Evolutionary conservation across 495 filamentous ascomycete genomes (phyloP).

Genomic region (Daldinia decipiens): DNA sequence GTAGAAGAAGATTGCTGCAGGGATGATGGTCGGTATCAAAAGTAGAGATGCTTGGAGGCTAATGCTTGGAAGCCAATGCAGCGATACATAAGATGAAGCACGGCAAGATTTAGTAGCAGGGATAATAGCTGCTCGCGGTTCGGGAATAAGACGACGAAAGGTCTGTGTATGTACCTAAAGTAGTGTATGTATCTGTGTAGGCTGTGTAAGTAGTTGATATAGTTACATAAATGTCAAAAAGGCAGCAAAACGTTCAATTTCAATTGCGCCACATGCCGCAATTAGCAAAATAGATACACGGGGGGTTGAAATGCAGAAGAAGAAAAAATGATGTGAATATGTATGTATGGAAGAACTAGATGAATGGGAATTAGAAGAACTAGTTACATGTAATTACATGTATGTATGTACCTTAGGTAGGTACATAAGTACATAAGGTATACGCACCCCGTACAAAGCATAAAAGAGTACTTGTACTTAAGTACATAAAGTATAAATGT

Average conservation of each 20-base stretch:
- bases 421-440: too few species aligned
- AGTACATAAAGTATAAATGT: neutral
- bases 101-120: constrained; percentile 10
- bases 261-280: neutral
- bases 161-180: neutral
- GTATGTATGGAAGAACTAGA: neutral
- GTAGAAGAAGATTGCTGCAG: constrained; percentile 14
- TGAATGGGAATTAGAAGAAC: neutral
- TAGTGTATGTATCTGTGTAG: neutral
- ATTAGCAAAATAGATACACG: neutral
- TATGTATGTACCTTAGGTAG: neutral
- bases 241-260: neutral
- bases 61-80: constrained; percentile 5
- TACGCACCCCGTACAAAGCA: neutral
- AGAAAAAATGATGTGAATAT: neutral
- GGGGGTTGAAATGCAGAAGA: neutral
- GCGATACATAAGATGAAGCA: constrained; percentile 12
- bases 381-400: too few species aligned
- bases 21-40: constrained; percentile 24
- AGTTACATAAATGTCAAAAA: neutral
- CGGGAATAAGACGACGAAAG: constrained; percentile 21
- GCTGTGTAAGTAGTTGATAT: neutral
- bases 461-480: neutral
- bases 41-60: neutral
- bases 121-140: constrained; percentile 28